Conservation (phyloP, 2,329 filamentous ascomycete species). For the Sporothrix sp. region DNA sequence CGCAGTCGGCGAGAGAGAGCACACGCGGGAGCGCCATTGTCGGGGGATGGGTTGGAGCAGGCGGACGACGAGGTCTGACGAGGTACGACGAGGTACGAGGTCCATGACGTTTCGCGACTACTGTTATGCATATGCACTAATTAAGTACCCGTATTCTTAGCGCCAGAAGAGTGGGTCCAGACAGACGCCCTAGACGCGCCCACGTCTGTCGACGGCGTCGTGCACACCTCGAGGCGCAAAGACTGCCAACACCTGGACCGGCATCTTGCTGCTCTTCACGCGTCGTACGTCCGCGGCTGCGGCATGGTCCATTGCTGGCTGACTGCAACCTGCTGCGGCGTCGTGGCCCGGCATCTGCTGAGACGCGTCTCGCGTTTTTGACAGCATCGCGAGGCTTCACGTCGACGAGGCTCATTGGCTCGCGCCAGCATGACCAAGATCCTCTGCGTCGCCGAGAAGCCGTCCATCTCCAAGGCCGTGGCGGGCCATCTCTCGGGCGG, state of each 20-base stretch:
- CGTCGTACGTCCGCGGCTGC: constrained; percentile 6
- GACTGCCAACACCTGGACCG: neutral
- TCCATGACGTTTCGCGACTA: constrained; percentile 1
- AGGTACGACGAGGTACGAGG: neutral
- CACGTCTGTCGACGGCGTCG: too few species aligned
- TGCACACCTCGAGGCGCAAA: too few species aligned
- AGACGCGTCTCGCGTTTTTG: constrained; percentile 3
- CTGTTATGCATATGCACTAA: too few species aligned
- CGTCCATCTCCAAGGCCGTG: constrained; percentile 91
- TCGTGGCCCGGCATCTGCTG: neutral
- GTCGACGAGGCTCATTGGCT: neutral
- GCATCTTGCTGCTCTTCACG: constrained; percentile 4
- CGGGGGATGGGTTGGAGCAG: neutral
- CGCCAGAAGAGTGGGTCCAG: constrained; percentile 5
- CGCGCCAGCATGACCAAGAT: constrained; percentile 38
- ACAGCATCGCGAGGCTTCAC: neutral
- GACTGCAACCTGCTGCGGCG: neutral
- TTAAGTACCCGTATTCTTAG: constrained; percentile 5
- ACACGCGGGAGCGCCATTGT: constrained; percentile 64
- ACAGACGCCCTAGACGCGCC: too few species aligned
- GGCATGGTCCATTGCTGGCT: neutral
- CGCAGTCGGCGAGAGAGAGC: constrained; percentile 60
- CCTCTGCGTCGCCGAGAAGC: constrained; percentile 56
- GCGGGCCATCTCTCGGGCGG: constrained; percentile 81
- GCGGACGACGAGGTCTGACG: neutral